Base-by-base conservation (phyloP, 192 early-diverging fungal genomes). In the Coemansia sp. region DNA sequence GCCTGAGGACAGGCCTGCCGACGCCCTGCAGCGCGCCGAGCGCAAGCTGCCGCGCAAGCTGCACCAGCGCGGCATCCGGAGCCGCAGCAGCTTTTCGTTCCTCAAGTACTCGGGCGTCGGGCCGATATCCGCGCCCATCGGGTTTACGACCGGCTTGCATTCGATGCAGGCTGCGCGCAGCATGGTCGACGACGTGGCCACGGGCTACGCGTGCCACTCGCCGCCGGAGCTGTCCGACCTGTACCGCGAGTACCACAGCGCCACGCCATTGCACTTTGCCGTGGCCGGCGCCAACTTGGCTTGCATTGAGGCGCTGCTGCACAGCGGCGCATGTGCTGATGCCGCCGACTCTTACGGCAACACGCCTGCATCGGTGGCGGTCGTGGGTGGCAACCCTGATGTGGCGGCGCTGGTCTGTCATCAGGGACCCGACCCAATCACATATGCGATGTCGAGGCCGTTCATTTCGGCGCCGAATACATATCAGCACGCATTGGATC, bases 241-340 rank as follows among this genome's bases (percentile, higher is more conserved):
- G 22, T 57, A 50, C 54, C 31, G 54, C 25, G 65, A 56, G 32
- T 79, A 79, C 35, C 60, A 51, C 31, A 85, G 87, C 10, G 88
- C 90, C 18, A 92, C 93, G 1, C 85, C 91, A 24, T 68, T 95
- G 55, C 93, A 95, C 60, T 87, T 89, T 73, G 92, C 92, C 4
- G 86, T 88, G 31, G 92, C 91, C 14, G 88, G 87, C 52, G 87
- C 88, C 0, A 88, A 85, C 58, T 58, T 77, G 1, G 72, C 77
- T 9, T 83, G 87, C 42, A 80, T 87, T 0, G 82, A 87, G 27
- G 60, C 83, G 16, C 73, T 93, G 23, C 64, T 95, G 29, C 60
- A 73, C 31, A 72, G 83, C 38, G 85, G 87, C 23, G 90, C 88
- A 7, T 69, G 62, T 5, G 56, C 77, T 16, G 82, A 90, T n/a